Conservation (phyloP, 2,329 filamentous ascomycete species). For the Achaetomium macrosporum region DNA sequence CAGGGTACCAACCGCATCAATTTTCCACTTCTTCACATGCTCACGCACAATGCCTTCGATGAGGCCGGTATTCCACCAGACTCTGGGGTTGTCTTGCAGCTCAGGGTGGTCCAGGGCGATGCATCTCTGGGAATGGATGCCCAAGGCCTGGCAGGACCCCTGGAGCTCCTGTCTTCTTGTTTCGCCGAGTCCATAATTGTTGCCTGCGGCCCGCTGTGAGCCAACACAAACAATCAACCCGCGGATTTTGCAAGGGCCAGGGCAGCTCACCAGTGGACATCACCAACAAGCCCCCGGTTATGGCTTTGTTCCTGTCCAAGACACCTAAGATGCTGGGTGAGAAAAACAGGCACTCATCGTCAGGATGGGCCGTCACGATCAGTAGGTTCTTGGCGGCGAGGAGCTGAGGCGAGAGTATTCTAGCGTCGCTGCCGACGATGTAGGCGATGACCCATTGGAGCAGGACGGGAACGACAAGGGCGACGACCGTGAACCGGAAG, state of each 20-base stretch:
- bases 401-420: slow-evolving; percentile 33
- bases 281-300: slow-evolving; percentile 26
- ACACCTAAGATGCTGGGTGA: slow-evolving; percentile 30
- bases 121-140: slow-evolving; percentile 28
- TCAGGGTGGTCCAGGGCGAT: slow-evolving; percentile 31
- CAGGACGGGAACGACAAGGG: slow-evolving; percentile 26
- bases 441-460: slow-evolving; percentile 35
- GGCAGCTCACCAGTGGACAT: slow-evolving; percentile 30
- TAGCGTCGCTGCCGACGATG: slow-evolving; percentile 31
- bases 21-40: slow-evolving; percentile 33
- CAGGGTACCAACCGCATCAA: slow-evolving; percentile 30
- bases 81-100: slow-evolving; percentile 34
- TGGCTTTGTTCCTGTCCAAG: slow-evolving; percentile 26
- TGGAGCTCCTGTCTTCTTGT: slow-evolving; percentile 26
- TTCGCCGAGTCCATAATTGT: slow-evolving; percentile 31
- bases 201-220: slow-evolving; percentile 11
- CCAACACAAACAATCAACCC: too few relatives aligned
- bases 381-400: slow-evolving; percentile 32
- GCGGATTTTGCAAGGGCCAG: not conserved
- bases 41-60: slow-evolving; percentile 31
- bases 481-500: slow-evolving; percentile 15
- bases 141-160: slow-evolving; percentile 28
- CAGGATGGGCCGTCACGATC: slow-evolving; percentile 35
- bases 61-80: slow-evolving; percentile 34
- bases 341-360: slow-evolving; percentile 36